Evolutionary conservation across 441 rosid genomes (phyloP), one percentile per base, ranked within the genome.

Genomic region (Caryocar brasiliense): DNA sequence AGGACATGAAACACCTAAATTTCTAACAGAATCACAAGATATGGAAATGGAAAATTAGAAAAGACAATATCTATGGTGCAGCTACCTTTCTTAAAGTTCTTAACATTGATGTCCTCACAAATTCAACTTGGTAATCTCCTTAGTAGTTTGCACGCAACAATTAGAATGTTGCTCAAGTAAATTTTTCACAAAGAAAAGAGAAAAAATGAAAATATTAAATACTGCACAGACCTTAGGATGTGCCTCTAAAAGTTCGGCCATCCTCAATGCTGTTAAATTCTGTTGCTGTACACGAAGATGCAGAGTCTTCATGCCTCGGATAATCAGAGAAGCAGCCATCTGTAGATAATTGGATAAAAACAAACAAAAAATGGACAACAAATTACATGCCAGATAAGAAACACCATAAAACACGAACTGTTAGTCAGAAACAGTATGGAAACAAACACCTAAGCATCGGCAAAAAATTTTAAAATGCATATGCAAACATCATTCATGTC

Each of bases 171-270:
- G n/a, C n/a, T n/a, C n/a, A n/a, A n/a, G n/a, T n/a, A n/a, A n/a
- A n/a, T n/a, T n/a, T 23, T 12, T 18, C 12, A 19, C 19, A 6
- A 12, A 15, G 24, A 36, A 3, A 29, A 40, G 22, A 25, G 28
- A 20, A 4, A 19, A 39, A 13, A 38, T 3, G 17, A 27, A 29
- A 29, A 11, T 1, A 26, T 1, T n/a, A 25, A 14, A 26, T 25
- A 21, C 10, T 25, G 42, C 47, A 40, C 47, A 51, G 64, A 86
- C 96, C 95, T 80, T 91, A 47, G 96, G 96, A 91, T 91, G 98
- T 62, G 84, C 98, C 95, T 92, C 97, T 85, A 92, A 92, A 88
- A 92, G 46, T 72, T 83, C 54, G 87, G 98, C 97, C 95, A 92
- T 85, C 94, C 85, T 77, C 58, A 75, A 49, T 38, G 87, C 98